phyloP scores from a whole-genome alignment of 83 land plant species.

The Thuja plicata region DNA sequence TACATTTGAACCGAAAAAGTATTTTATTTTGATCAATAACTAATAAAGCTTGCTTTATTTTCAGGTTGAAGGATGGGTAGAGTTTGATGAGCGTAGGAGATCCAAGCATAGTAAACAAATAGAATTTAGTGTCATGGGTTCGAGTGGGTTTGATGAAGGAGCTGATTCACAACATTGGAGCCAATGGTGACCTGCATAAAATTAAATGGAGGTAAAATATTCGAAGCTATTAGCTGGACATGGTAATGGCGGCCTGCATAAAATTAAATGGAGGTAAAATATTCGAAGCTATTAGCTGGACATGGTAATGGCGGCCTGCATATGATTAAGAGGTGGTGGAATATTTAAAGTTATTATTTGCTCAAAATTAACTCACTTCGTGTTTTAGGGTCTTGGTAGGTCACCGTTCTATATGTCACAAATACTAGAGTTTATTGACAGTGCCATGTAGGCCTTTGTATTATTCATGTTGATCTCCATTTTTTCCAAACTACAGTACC shows the following conservation, averaged over 20 bases:
- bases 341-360: no score
- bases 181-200: slow-evolving; percentile 6
- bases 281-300: background rate
- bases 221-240: background rate
- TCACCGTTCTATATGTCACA: background rate
- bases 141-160: slow-evolving; percentile 71
- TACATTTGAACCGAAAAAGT: background rate
- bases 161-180: slow-evolving; percentile 37
- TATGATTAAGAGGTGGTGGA: no score
- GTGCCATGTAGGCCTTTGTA: background rate
- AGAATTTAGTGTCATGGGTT: slow-evolving; percentile 53
- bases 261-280: background rate
- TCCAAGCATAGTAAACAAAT: slow-evolving; percentile 61
- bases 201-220: background rate
- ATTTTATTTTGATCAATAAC: background rate
- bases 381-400: background rate
- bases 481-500: background rate
- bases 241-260: background rate
- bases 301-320: background rate
- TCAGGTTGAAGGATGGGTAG: slow-evolving; percentile 67
- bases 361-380: background rate
- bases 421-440: background rate
- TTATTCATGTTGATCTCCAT: background rate
- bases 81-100: slow-evolving; percentile 65
- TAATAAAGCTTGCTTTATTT: background rate